These are phyloP conservation scores for Pythium pectinolyticum DNA, from an alignment of 352 stramenopile genomes.

Conservation along the genomic window DNA sequence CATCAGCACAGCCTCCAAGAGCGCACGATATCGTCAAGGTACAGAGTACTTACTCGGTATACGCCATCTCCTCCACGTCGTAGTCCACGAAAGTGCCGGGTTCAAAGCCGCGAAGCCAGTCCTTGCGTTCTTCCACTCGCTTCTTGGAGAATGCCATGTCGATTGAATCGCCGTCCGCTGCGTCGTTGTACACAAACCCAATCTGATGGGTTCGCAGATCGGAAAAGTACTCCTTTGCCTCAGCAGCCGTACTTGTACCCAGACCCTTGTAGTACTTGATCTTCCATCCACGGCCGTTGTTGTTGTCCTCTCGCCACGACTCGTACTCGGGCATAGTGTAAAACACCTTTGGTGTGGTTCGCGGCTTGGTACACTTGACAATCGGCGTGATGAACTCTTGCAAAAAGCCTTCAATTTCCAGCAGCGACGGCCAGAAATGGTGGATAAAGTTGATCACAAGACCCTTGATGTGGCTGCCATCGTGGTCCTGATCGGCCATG, in stretches of 20 bases:
- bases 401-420: constrained; percentile 90
- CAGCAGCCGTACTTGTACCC: constrained; percentile 95
- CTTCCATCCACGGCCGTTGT: constrained; percentile 91
- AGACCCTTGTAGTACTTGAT: constrained; percentile 99
- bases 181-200: constrained; percentile 92
- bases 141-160: constrained; percentile 99
- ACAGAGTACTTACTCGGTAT: constrained; percentile 77
- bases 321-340: constrained; percentile 98
- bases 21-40: background rate
- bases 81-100: constrained; percentile 91
- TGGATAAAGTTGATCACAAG: constrained; percentile 99
- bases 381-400: constrained; percentile 98
- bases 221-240: constrained; percentile 98
- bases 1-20: background rate
- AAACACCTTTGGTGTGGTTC: constrained; percentile 87
- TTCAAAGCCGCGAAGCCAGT: constrained; percentile 93
- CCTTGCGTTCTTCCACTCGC: constrained; percentile 93
- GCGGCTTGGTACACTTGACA: constrained; percentile 94
- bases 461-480: constrained; percentile 99
- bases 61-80: constrained; percentile 90
- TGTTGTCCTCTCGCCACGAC: constrained; percentile 85
- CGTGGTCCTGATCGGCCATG: constrained; percentile 99
- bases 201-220: constrained; percentile 93
- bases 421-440: constrained; percentile 97
- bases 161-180: constrained; percentile 88